Evolutionary conservation across 768 basidiomycete species (phyloP).

Genomic region (Kwoniella shandongensis): DNA sequence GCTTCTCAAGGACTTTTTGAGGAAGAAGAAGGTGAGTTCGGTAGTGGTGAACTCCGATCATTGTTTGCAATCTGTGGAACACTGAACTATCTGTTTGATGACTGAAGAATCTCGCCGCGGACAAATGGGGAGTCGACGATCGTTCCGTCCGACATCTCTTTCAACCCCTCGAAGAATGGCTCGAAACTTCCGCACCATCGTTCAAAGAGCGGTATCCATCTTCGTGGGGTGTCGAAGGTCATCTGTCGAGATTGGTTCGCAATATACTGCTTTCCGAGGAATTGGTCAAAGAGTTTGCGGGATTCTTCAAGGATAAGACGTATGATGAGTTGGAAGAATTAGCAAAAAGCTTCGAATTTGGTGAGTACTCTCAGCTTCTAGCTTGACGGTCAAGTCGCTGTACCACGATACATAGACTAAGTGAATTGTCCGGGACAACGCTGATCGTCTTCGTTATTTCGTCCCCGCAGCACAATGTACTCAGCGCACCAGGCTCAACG

Average conservation of each 20-base stretch:
- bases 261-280: conserved; percentile 66
- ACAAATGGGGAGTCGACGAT: conserved; percentile 75
- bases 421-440: no score
- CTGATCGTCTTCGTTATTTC: no score
- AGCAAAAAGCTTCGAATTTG: conserved; percentile 70
- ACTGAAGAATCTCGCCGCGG: conserved; percentile 63
- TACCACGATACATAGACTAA: no score
- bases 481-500: conserved; percentile 67
- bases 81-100: background rate
- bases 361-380: conserved; percentile 18
- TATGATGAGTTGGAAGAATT: conserved; percentile 66
- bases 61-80: no score
- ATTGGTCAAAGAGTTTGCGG: conserved; percentile 44
- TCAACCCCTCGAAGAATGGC: conserved; percentile 64
- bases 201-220: conserved; percentile 57
- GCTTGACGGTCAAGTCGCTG: no score
- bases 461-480: conserved; percentile 68
- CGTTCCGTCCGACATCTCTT: conserved; percentile 61
- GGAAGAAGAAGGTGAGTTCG: conserved; percentile 67
- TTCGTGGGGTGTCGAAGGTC: conserved; percentile 42
- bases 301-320: conserved; percentile 54
- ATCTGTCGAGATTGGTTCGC: conserved; percentile 59
- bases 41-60: no score
- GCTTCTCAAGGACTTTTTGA: conserved; percentile 67
- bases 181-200: conserved; percentile 51